Evolutionary conservation across 1,284 basidiomycete genomes (phyloP), one percentile per base, ranked within the genome.

Genomic region (Ceratobasidium papillatum): DNA sequence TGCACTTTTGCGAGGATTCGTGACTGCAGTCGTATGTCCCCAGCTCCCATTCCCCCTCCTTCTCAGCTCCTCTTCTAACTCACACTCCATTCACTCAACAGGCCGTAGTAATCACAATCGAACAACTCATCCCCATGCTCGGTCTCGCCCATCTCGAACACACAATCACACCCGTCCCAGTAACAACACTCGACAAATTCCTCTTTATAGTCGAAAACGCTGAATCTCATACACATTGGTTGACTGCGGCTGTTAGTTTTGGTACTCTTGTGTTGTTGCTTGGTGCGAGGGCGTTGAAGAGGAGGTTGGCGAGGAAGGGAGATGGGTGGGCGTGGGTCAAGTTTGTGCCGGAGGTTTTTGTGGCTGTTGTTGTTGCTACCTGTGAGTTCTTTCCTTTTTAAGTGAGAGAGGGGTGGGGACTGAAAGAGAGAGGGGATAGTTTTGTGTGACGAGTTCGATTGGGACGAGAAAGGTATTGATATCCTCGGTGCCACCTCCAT

Each of bases 1-100:
- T 74, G 94, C 96, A 4, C 84, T 94, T 7, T 86, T 98, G 47
- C 88, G 94, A 47, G 96, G 96, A 5, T 98, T 98, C 81, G 89
- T 95, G 66, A 89, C 90, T 3, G 93, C 93, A 19, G 87, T 95
- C 25, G 78, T 79, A 66, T 27, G 79, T 76, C 51, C 25, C 51
- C 25, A n/a, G 27, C 8, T 32, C 25, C 2, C 47, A 43, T 14
- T 43, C 8, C 5, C 19, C 54, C 38, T 36, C 38, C 14, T 36
- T n/a, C 11, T 19, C 27, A 7, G 7, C 49, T 12, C 38, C 14
- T 30, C 56, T 72, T 14, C 69, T 56, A 7, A n/a, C 41, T 22
- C 38, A 78, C 52, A 79, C 75, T 25, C 32, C 64, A 36, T 51
- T n/a, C 19, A 32, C 22, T 64, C 27, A n/a, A 32, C 41, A 66